Conservation (phyloP, 257 asterid species). For the Ocimum tenuiflorum region DNA sequence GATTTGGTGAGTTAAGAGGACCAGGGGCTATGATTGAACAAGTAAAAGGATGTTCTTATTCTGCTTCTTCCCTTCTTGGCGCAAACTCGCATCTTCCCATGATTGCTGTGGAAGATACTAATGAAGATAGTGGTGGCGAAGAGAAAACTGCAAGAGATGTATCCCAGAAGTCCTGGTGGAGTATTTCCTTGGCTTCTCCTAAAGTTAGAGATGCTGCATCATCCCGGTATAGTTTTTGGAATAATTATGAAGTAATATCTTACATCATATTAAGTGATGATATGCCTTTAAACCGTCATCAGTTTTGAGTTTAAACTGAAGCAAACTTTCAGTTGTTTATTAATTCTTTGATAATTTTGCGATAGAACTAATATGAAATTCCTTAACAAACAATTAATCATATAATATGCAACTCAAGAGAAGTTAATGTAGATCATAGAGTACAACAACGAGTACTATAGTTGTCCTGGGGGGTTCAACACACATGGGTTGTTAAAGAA, state of each 20-base stretch:
- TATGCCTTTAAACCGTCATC: background rate
- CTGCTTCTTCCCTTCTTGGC: slow-evolving; percentile 82
- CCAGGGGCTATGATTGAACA: slow-evolving; percentile 91
- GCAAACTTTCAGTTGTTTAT: background rate
- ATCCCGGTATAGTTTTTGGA: slow-evolving; percentile 45
- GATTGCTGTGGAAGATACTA: slow-evolving; percentile 36
- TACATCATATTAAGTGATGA: slow-evolving; percentile 6
- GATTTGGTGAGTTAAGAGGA: slow-evolving; percentile 78
- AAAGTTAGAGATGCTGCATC: slow-evolving; percentile 57
- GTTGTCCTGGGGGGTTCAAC: background rate
- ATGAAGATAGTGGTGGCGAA: slow-evolving; percentile 33
- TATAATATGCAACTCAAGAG: background rate
- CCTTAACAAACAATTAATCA: background rate
- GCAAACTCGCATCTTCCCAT: slow-evolving; percentile 54
- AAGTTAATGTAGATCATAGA: background rate
- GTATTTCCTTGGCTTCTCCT: slow-evolving; percentile 81
- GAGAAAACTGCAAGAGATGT: slow-evolving; percentile 27
- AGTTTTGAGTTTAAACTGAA: slow-evolving; percentile 12
- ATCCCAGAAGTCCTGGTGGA: slow-evolving; percentile 78
- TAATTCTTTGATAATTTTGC: background rate
- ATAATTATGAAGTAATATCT: slow-evolving; percentile 9
- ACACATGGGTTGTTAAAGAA: background rate
- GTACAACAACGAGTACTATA: background rate
- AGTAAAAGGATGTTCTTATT: slow-evolving; percentile 88
- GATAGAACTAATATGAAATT: background rate